Base-by-base conservation (phyloP, 177 flowering plant species). In the Vitis hybrid region DNA sequence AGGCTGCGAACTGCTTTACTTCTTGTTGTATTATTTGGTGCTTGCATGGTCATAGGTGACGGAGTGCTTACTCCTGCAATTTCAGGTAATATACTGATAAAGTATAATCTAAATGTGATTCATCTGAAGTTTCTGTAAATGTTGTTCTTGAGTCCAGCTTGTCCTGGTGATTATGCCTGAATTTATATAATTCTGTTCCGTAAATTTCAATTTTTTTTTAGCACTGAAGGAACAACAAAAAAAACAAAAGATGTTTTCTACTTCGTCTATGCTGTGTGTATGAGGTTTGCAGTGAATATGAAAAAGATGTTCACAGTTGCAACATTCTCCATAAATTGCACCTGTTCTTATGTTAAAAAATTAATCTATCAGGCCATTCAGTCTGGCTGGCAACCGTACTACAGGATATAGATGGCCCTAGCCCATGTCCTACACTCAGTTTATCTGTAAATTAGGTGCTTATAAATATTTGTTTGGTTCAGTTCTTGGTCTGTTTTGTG, bases 11-110 rank as follows among this genome's bases (percentile, higher is more conserved):
- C 84, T 55, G 78, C 77, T 22, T 71, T 89, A 24, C 85, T 89
- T 50, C 47, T 89, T 70, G 77, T 87, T 38, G 94, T 89, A 12
- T 77, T 89, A 24, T 78, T 85, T 75, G 89, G 94, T 67, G 83
- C 94, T 67, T 80, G 83, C 77, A 89, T 89, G 94, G 84, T 86
- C 76, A 88, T 89, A 18, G 90, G 90, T 51, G 89, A 89, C 80
- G 91, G 94, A 66, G 85, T 89, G n/a, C 81, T 89, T 50, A 86
- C 91, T 69, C 90, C 91, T 58, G 91, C 87, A 56, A 88, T 88
- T 62, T 89, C 91, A 77, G 91, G 94, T 88, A 70, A 38, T 64
- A 17, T 19, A 28, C 28, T 57, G 4, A 9, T 15, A 58, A 20
- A 9, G 12, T 14, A 15, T 67, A 8, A 14, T 58, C 61, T 6